Evolutionary conservation across 1,284 basidiomycete species (phyloP).

Genomic region (Rhodotorula glutinis): DNA sequence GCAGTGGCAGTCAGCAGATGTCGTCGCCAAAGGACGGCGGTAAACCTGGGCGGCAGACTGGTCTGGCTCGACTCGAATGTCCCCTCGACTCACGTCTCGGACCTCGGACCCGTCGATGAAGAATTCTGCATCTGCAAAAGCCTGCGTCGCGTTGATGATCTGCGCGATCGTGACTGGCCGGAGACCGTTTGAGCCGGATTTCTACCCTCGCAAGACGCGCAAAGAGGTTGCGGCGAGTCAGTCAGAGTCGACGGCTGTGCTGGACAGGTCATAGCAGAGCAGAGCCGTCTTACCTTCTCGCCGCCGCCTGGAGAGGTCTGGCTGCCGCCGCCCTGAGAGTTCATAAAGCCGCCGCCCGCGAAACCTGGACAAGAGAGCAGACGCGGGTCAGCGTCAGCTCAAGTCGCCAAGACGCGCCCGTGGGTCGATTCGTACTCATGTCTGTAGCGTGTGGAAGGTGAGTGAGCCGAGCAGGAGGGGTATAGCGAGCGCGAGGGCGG

Average conservation of each 20-base stretch:
- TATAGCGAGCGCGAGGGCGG: neutral
- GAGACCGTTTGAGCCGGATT: conserved; percentile 48
- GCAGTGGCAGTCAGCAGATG: too few species aligned
- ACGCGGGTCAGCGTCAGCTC: neutral
- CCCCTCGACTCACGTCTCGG: conserved; percentile 71
- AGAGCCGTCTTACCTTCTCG: conserved; percentile 1
- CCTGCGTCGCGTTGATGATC: conserved; percentile 70
- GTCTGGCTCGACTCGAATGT: too few species aligned
- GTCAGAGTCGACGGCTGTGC: neutral
- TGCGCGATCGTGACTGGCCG: conserved; percentile 84
- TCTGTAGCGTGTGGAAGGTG: neutral
- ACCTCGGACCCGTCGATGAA: conserved; percentile 75
- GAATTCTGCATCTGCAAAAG: conserved; percentile 85
- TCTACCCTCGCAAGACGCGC: conserved; percentile 4
- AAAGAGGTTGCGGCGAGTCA: neutral
- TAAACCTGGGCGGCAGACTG: too few species aligned
- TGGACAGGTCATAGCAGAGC: neutral
- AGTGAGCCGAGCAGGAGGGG: neutral
- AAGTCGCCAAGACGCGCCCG: neutral
- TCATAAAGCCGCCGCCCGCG: conserved; percentile 20
- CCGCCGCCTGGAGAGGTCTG: conserved; percentile 13
- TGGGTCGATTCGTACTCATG: neutral
- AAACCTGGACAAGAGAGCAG: neutral
- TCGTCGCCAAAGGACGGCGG: too few species aligned
- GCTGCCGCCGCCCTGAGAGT: conserved; percentile 10